Evolutionary conservation across 352 stramenopile species (phyloP).

Genomic region (Globisporangium spinosum): DNA sequence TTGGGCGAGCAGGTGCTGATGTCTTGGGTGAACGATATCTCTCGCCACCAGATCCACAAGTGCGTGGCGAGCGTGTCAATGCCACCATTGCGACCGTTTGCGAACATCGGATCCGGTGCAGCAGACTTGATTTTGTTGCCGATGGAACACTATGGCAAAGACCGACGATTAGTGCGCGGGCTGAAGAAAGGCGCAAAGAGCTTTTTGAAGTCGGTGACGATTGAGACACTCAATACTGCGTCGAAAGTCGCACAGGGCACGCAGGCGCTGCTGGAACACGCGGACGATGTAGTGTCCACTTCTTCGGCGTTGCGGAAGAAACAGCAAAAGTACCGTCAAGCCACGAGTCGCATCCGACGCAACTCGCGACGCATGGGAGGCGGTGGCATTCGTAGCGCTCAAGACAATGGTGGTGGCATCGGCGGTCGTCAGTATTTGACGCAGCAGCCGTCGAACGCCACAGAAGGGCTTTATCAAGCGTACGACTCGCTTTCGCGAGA

Average conservation of each 20-base stretch:
- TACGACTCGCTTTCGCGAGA: slow-evolving; percentile 84
- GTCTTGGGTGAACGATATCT: slow-evolving; percentile 88
- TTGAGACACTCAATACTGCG: slow-evolving; percentile 84
- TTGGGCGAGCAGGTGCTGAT: slow-evolving; percentile 73
- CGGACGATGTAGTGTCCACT: slow-evolving; percentile 78
- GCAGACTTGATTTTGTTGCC: slow-evolving; percentile 84
- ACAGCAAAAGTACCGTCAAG: slow-evolving; percentile 75
- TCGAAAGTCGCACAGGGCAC: slow-evolving; percentile 82
- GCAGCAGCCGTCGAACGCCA: slow-evolving; percentile 78
- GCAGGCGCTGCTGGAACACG: slow-evolving; percentile 76
- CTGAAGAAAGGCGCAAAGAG: slow-evolving; percentile 85
- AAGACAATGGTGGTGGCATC: slow-evolving; percentile 70
- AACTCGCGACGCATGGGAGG: slow-evolving; percentile 79
- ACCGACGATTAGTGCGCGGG: slow-evolving; percentile 76
- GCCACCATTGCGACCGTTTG: slow-evolving; percentile 78
- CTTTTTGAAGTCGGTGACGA: slow-evolving; percentile 86
- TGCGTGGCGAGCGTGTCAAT: slow-evolving; percentile 87
- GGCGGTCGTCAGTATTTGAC: slow-evolving; percentile 76
- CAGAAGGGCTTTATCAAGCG: slow-evolving; percentile 77
- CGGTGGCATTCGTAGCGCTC: slow-evolving; percentile 69
- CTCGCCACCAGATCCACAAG: slow-evolving; percentile 86
- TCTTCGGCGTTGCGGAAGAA: slow-evolving; percentile 57
- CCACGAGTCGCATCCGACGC: slow-evolving; percentile 70
- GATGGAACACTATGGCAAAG: slow-evolving; percentile 83
- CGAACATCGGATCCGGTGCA: slow-evolving; percentile 83